These are phyloP conservation scores for Scenedesmus sp. DNA, from an alignment of 163 green algal genomes.

Conservation along the genomic window DNA sequence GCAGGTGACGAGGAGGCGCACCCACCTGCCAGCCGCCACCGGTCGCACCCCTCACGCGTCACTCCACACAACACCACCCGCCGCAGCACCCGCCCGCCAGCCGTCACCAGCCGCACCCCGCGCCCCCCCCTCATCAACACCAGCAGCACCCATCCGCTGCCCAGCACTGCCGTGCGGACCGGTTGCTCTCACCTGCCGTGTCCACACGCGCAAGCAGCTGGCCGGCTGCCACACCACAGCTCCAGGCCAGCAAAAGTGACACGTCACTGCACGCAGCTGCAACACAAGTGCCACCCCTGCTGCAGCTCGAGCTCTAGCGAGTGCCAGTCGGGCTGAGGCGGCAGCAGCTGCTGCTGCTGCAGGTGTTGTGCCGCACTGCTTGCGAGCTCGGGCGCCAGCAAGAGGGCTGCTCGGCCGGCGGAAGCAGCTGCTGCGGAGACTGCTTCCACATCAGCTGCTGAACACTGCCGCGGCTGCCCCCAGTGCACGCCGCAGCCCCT, in stretches of 20 bases:
- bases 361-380: not conserved
- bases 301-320: constrained; percentile 22
- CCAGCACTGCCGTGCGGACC: too few relatives aligned
- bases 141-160: too few relatives aligned
- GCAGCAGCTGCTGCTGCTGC: constrained; percentile 36
- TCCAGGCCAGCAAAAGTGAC: constrained; percentile 1
- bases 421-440: not conserved
- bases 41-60: too few relatives aligned
- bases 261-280: not conserved
- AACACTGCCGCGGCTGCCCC: not conserved
- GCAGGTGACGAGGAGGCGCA: too few relatives aligned
- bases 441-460: not conserved
- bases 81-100: too few relatives aligned
- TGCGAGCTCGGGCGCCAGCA: not conserved
- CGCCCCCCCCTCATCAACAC: too few relatives aligned
- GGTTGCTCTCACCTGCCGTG: not conserved
- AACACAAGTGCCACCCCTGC: not conserved
- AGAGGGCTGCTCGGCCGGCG: too few relatives aligned
- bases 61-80: too few relatives aligned
- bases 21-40: too few relatives aligned
- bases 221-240: constrained; percentile 21
- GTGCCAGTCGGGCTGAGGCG: not conserved
- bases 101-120: too few relatives aligned
- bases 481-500: not conserved
- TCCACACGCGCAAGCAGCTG: constrained; percentile 29